Conservation (phyloP, 2,329 filamentous ascomycete genomes). For the Diaporthe citriasiana region DNA sequence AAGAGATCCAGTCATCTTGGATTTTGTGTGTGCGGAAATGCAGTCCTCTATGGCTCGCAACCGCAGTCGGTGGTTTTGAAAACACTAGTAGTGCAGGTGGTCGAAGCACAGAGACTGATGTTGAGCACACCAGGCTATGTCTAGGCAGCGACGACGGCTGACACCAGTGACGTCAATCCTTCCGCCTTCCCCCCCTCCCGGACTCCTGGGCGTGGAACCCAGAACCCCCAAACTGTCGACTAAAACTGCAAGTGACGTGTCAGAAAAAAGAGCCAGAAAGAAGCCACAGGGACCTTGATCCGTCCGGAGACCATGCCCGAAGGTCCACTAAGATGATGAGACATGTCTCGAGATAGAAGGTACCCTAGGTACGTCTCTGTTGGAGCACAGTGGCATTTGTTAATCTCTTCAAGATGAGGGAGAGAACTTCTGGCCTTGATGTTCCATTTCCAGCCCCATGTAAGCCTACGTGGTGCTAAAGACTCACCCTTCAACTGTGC, state of each 20-base stretch:
- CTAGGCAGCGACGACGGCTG: constrained; percentile 6
- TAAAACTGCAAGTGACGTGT: not conserved
- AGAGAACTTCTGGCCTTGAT: too few relatives aligned
- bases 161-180: constrained; percentile 18
- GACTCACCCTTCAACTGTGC: not conserved
- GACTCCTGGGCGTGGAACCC: not conserved
- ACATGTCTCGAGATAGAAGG: too few relatives aligned
- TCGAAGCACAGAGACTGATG: not conserved
- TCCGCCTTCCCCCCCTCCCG: not conserved
- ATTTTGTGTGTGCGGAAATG: not conserved
- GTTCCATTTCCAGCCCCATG: too few relatives aligned
- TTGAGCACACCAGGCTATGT: not conserved
- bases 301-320: not conserved
- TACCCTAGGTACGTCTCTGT: not conserved
- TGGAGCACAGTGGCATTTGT: too few relatives aligned
- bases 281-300: not conserved
- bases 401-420: not conserved
- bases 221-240: not conserved
- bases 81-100: not conserved
- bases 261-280: not conserved
- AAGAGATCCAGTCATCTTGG: not conserved
- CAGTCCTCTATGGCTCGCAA: too few relatives aligned
- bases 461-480: not conserved
- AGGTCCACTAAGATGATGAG: too few relatives aligned
- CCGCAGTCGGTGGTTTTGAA: not conserved